Evolutionary conservation across 495 filamentous ascomycete species (phyloP).

Genomic region (Xylaria venustula): DNA sequence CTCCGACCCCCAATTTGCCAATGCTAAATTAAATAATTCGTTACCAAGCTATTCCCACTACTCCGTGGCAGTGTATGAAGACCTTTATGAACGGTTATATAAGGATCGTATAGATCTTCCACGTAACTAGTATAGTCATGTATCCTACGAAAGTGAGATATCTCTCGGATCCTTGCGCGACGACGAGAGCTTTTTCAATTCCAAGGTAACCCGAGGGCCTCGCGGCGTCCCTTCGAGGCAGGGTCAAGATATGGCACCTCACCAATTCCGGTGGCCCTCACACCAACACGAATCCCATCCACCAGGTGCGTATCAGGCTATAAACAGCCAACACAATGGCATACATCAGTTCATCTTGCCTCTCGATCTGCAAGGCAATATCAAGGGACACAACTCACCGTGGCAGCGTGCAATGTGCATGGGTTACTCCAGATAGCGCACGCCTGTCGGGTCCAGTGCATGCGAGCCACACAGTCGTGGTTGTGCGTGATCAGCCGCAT

Average conservation of each 20-base stretch:
- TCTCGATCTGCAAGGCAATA: background rate
- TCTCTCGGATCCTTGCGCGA: too few relatives aligned
- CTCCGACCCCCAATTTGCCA: too few relatives aligned
- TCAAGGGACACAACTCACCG: constrained; percentile 20
- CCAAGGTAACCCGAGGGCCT: constrained; percentile 39
- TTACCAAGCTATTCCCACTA: too few relatives aligned
- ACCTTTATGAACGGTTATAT: too few relatives aligned
- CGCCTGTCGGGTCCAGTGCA: constrained; percentile 44
- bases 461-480: constrained; percentile 41
- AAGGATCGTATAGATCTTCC: too few relatives aligned
- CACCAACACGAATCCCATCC: constrained; percentile 35
- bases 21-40: too few relatives aligned
- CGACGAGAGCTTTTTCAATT: too few relatives aligned
- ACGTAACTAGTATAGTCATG: too few relatives aligned
- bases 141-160: too few relatives aligned
- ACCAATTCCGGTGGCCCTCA: constrained; percentile 43
- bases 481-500: constrained; percentile 42
- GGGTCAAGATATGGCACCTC: constrained; percentile 51
- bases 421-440: constrained; percentile 39
- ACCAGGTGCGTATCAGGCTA: constrained; percentile 46
- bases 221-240: constrained; percentile 41
- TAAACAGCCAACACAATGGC: background rate
- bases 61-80: too few relatives aligned
- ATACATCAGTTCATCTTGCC: background rate
- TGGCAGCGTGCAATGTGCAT: constrained; percentile 42